These are phyloP conservation scores for Cryptomeria japonica DNA, from an alignment of 75 land plant genomes.

Conservation along the genomic window DNA sequence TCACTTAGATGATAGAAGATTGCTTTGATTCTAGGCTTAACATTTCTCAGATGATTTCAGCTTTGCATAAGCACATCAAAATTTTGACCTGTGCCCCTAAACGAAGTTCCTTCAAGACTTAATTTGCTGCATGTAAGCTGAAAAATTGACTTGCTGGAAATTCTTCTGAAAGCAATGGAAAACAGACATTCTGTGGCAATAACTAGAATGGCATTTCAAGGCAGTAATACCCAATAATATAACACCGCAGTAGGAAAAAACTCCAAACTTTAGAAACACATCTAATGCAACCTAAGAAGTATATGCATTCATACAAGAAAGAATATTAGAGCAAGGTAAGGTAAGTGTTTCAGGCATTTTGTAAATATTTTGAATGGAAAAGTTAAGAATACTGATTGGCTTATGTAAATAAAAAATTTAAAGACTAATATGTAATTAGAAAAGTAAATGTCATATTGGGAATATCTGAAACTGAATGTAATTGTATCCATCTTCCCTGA, in stretches of 20 bases:
- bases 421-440: not conserved
- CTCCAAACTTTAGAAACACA: not conserved
- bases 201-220: not conserved
- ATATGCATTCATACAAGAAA: not conserved
- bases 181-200: not conserved
- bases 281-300: not conserved
- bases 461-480: not conserved
- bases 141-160: not conserved
- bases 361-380: not conserved
- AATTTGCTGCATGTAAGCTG: not conserved
- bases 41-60: not conserved
- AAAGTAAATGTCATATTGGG: not conserved
- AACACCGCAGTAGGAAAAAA: not conserved
- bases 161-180: not conserved
- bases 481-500: not conserved
- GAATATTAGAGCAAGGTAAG: not conserved
- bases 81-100: not conserved
- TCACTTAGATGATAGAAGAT: not conserved
- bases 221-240: not conserved
- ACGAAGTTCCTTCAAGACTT: not conserved
- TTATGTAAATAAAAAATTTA: not conserved
- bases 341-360: not conserved
- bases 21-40: not conserved
- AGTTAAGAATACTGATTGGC: not conserved
- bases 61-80: not conserved